These are phyloP conservation scores for Suillus ampliporus DNA, from an alignment of 768 basidiomycete species.

Conservation along the genomic window DNA sequence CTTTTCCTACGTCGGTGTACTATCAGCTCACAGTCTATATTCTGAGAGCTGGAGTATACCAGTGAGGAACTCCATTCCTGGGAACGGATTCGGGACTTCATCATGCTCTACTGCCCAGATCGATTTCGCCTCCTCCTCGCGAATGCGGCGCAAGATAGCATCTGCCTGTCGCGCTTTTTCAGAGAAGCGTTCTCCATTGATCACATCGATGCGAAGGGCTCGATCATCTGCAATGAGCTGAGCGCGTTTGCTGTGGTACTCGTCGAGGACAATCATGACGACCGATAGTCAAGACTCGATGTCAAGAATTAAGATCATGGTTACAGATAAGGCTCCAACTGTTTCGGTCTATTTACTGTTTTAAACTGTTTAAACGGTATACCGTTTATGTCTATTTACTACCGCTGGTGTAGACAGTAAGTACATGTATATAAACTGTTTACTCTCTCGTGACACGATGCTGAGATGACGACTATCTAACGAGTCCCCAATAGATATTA, in stretches of 20 bases:
- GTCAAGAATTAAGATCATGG: not conserved
- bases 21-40: constrained; percentile 3
- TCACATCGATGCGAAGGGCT: constrained; percentile 52
- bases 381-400: not conserved
- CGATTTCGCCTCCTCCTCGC: constrained; percentile 54
- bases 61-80: constrained; percentile 81
- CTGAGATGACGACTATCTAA: not conserved
- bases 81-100: constrained; percentile 65
- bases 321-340: not conserved
- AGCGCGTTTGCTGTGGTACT: constrained; percentile 32
- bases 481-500: too few relatives aligned
- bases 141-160: constrained; percentile 56
- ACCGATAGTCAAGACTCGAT: not conserved
- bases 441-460: not conserved
- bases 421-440: not conserved
- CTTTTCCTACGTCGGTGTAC: constrained; percentile 45
- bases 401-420: not conserved
- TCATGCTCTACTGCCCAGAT: constrained; percentile 66
- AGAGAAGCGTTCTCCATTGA: not conserved
- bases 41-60: constrained; percentile 42
- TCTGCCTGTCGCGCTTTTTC: constrained; percentile 54
- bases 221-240: constrained; percentile 48
- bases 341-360: not conserved
- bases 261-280: constrained; percentile 19
- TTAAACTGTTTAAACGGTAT: not conserved